Base-by-base conservation (phyloP, 768 basidiomycete species). In the Phylloporus sp. region DNA sequence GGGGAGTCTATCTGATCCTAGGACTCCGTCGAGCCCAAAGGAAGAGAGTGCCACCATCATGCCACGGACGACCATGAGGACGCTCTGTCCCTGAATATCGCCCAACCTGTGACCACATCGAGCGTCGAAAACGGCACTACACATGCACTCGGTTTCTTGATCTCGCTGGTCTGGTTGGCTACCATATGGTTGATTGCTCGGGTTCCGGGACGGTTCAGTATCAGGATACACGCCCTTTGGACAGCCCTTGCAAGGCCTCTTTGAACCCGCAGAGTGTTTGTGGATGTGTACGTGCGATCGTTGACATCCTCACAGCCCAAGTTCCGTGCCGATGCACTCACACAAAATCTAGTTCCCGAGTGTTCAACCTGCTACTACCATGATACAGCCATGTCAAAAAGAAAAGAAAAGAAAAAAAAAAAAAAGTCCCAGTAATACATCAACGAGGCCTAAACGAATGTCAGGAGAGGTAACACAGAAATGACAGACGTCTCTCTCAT, bases 391-490 rank as follows among this genome's bases (percentile, higher is more conserved):
- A 47, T 28, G 32, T 27, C 40, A 32, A n/a, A 5, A 20, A 13
- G n/a, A n/a, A n/a, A n/a, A n/a, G n/a, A n/a, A n/a, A n/a, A n/a
- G n/a, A n/a, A n/a, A n/a, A n/a, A n/a, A n/a, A n/a, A n/a, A n/a
- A n/a, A n/a, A n/a, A n/a, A n/a, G n/a, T n/a, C n/a, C n/a, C n/a
- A n/a, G n/a, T n/a, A n/a, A n/a, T n/a, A n/a, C n/a, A n/a, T n/a
- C n/a, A n/a, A n/a, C n/a, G n/a, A n/a, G n/a, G n/a, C 63, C 34
- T 40, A 57, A 41, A 59, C 20, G 52, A 64, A 22, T 16, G 60
- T 54, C 50, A 45, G 12, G 31, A 6, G 27, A 41, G 38, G 36
- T 22, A 9, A 40, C 27, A 48, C 32, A 23, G 18, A 51, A 56
- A 60, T n/a, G 61, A 54, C 26, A 47, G 45, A 54, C 45, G 40